These are phyloP conservation scores for Gossypium rotundifolium DNA, from an alignment of 345 rosid species.

Conservation along the genomic window DNA sequence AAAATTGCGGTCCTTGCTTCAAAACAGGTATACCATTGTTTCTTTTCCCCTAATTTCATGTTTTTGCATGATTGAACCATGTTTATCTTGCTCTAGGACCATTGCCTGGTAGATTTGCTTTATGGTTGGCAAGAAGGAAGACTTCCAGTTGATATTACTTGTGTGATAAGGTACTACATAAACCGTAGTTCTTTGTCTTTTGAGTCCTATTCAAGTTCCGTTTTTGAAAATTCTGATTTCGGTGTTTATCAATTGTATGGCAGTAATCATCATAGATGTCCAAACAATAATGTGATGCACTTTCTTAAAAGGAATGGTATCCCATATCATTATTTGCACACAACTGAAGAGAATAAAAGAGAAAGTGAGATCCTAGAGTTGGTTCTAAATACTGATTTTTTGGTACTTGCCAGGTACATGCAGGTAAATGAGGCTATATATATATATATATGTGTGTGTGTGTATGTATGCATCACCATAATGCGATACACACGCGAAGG, in stretches of 20 bases:
- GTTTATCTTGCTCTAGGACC: constrained; percentile 49
- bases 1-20: constrained; percentile 82
- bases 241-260: constrained; percentile 10
- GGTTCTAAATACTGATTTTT: constrained; percentile 76
- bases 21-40: constrained; percentile 48
- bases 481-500: no score
- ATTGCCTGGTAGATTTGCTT: constrained; percentile 81
- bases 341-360: constrained; percentile 49
- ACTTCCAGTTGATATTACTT: constrained; percentile 78
- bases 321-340: constrained; percentile 65
- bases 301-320: constrained; percentile 80
- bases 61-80: background rate
- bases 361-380: constrained; percentile 74
- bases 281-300: constrained; percentile 72
- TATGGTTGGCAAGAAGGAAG: constrained; percentile 87
- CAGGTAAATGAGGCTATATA: constrained; percentile 54
- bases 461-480: no score
- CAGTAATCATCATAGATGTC: constrained; percentile 88
- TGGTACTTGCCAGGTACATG: constrained; percentile 97
- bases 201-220: background rate
- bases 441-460: no score
- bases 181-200: background rate
- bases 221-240: background rate
- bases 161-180: constrained; percentile 72
- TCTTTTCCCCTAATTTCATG: background rate